Evolutionary conservation across 331 rosid genomes (phyloP).

Genomic region (Erythrophleum ivorense): DNA sequence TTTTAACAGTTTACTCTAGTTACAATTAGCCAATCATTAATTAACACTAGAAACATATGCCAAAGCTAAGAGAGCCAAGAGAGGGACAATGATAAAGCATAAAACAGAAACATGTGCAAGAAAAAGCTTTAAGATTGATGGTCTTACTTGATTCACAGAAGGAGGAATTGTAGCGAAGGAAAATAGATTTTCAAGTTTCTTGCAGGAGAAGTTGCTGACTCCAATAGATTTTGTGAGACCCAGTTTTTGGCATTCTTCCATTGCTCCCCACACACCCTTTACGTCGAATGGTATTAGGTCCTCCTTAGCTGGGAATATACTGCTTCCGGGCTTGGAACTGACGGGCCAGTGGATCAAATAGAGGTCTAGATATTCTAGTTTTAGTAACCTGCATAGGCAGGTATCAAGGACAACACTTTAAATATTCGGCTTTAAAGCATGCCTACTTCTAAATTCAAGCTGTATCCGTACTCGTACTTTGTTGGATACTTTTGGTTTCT

Average conservation of each 20-base stretch:
- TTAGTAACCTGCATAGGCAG: constrained; percentile 43
- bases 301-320: neutral
- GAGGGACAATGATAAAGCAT: neutral
- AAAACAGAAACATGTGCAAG: neutral
- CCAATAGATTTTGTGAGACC: constrained; percentile 69
- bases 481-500: too few relatives aligned
- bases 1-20: too few relatives aligned
- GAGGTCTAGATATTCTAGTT: constrained; percentile 56
- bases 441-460: too few relatives aligned
- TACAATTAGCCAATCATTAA: too few relatives aligned
- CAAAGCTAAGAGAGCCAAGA: neutral
- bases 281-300: constrained; percentile 48
- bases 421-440: too few relatives aligned
- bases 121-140: neutral
- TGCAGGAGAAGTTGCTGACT: constrained; percentile 59
- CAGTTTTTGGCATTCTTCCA: constrained; percentile 60
- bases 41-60: neutral
- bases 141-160: constrained; percentile 47
- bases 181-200: constrained; percentile 53
- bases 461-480: too few relatives aligned
- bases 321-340: constrained; percentile 48
- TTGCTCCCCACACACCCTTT: constrained; percentile 59
- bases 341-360: constrained; percentile 65
- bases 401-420: too few relatives aligned
- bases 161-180: constrained; percentile 57